Evolutionary conservation across 768 basidiomycete genomes (phyloP).

Genomic region (Russula ochroleuca): DNA sequence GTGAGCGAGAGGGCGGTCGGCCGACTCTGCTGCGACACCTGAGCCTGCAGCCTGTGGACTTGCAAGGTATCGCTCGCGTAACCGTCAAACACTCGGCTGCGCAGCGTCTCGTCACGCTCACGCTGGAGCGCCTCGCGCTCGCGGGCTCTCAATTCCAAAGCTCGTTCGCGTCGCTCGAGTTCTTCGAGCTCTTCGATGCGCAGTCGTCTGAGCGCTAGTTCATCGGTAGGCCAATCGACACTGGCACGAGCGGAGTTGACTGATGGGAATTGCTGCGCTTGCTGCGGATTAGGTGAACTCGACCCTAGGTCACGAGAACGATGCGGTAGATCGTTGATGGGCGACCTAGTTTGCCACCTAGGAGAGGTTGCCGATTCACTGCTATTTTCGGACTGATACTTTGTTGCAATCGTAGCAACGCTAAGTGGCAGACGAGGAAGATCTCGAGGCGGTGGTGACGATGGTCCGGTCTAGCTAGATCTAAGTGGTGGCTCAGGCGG

Average conservation of each 20-base stretch:
- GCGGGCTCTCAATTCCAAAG: constrained; percentile 49
- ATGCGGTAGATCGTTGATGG: constrained; percentile 8
- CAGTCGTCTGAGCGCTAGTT: constrained; percentile 38
- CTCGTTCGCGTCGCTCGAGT: constrained; percentile 52
- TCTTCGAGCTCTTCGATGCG: constrained; percentile 50
- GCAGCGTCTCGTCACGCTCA: constrained; percentile 35
- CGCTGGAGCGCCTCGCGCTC: constrained; percentile 34
- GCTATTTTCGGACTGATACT: constrained; percentile 38
- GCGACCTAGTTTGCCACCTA: constrained; percentile 10
- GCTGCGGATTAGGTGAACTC: constrained; percentile 16
- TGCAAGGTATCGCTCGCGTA: constrained; percentile 33
- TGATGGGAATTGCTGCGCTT: constrained; percentile 16
- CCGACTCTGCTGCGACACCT: constrained; percentile 14
- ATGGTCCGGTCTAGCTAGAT: constrained; percentile 43
- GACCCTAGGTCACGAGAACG: constrained; percentile 21
- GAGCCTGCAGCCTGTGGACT: constrained; percentile 22
- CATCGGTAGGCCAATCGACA: constrained; percentile 29
- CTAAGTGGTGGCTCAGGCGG: not conserved
- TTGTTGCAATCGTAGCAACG: constrained; percentile 58
- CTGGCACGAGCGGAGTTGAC: not conserved
- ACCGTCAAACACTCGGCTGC: constrained; percentile 30
- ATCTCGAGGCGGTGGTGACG: constrained; percentile 56
- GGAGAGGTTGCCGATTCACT: constrained; percentile 1
- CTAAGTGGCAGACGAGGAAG: constrained; percentile 59
- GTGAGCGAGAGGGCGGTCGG: constrained; percentile 23